These are phyloP conservation scores for Auriscalpium orientale DNA, from an alignment of 768 basidiomycete genomes.

Conservation along the genomic window DNA sequence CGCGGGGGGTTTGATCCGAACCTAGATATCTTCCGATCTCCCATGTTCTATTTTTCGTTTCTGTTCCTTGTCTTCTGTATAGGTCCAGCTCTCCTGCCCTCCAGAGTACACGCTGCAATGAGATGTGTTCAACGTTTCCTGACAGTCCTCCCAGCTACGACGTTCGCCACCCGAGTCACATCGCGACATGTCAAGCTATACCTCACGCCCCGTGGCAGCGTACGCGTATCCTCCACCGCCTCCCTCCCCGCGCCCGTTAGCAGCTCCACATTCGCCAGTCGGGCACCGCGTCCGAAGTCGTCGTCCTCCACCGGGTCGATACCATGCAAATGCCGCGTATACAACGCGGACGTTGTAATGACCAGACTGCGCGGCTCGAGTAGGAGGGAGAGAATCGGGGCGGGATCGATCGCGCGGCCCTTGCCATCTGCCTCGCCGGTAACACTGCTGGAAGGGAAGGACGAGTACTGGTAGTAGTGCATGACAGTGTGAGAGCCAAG, in stretches of 20 bases:
- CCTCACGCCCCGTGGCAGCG: conserved; percentile 49
- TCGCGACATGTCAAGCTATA: conserved; percentile 86
- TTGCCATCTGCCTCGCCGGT: conserved; percentile 9
- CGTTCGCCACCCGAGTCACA: conserved; percentile 49
- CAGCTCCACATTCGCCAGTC: conserved; percentile 54
- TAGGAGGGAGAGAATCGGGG: conserved; percentile 63
- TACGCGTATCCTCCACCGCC: conserved; percentile 40
- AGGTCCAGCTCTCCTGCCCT: too few relatives aligned
- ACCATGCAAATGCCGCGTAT: conserved; percentile 73
- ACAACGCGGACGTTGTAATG: conserved; percentile 64
- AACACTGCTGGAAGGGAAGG: background rate
- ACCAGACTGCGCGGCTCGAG: conserved; percentile 83
- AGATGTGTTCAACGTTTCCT: background rate
- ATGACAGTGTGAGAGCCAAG: conserved; percentile 79
- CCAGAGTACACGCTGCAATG: too few relatives aligned
- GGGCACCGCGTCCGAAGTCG: conserved; percentile 19
- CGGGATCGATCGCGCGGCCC: conserved; percentile 53
- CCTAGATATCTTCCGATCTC: too few relatives aligned
- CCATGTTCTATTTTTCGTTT: too few relatives aligned
- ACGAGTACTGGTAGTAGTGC: conserved; percentile 65
- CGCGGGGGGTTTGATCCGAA: too few relatives aligned
- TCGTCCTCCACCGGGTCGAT: conserved; percentile 58
- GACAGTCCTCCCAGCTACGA: background rate
- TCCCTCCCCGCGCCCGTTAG: conserved; percentile 36
- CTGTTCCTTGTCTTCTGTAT: too few relatives aligned